A percentile compares a stretch with the other conserved stretches of the same genome.
phyloP scores from a whole-genome alignment of 257 asterid genomes.

The Nemophila menziesii region DNA sequence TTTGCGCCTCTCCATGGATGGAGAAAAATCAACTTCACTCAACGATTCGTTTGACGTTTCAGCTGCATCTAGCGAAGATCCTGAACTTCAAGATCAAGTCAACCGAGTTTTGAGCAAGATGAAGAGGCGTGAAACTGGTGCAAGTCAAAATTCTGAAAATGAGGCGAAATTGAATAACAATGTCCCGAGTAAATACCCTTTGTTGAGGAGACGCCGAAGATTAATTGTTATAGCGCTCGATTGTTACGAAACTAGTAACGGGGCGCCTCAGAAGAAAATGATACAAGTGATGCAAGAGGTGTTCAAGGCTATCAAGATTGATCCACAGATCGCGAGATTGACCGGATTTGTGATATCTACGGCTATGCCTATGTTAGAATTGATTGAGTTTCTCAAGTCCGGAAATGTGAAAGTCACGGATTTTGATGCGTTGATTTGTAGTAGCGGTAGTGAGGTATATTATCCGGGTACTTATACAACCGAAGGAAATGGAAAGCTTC shows the following conservation, averaged over 20 bases:
- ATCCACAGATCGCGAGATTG: constrained; percentile 9
- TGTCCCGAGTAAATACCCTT: constrained; percentile 34
- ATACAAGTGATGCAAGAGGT: constrained; percentile 30
- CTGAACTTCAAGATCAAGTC: constrained; percentile 10
- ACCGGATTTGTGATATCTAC: constrained; percentile 53
- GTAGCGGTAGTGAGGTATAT: constrained; percentile 65
- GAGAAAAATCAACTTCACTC: constrained; percentile 21
- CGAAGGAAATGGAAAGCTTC: constrained; percentile 27
- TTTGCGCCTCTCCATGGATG: constrained; percentile 46
- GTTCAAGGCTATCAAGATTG: constrained; percentile 10
- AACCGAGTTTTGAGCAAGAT: constrained; percentile 17
- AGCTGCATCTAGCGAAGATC: constrained; percentile 26
- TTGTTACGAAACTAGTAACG: constrained; percentile 33
- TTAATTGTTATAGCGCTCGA: constrained; percentile 41
- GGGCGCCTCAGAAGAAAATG: constrained; percentile 21
- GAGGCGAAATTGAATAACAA: constrained; percentile 29
- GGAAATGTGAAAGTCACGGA: constrained; percentile 36
- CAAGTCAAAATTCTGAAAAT: constrained; percentile 22
- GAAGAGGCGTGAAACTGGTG: constrained; percentile 19
- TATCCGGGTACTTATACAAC: constrained; percentile 33
- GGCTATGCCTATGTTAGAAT: constrained; percentile 39
- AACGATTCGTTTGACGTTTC: not conserved
- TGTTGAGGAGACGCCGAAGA: constrained; percentile 36
- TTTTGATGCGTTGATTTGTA: constrained; percentile 64
- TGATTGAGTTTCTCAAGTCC: constrained; percentile 32